Evolutionary conservation across 441 rosid genomes (phyloP), one percentile per base, ranked within the genome.

Genomic region (Codiaeum variegatum): DNA sequence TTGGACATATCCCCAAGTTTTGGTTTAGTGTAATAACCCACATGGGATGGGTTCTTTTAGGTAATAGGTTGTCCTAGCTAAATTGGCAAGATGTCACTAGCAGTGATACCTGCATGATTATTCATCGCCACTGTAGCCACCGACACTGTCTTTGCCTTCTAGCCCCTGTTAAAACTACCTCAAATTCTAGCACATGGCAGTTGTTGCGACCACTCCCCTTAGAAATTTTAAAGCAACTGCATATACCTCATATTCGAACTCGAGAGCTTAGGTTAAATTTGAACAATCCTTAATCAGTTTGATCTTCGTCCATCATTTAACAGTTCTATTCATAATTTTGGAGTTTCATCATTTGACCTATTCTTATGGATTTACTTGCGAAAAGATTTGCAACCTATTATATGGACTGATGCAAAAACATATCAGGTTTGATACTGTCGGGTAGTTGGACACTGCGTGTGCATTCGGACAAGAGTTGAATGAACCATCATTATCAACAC

Each of bases 331-430:
- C 69, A 69, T 73, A 52, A 70, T 49, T 66, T 69, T 69, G 76
- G 71, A 67, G 76, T 29, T 67, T 68, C 49, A 28, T 51, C 8
- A n/a, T 1, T 10, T 1, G 32, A 74, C 73, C 59, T 71, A 72
- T 76, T 74, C 75, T 59, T 64, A 47, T 71, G 77, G 77, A 73
- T 80, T 73, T 68, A 46, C 69, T 66, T 44, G 73, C 62, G 67
- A 54, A 34, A 56, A 62, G 69, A 73, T 58, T 38, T 75, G 67
- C 76, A 51, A 76, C 13, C 24, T 62, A n/a, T 71, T 28, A 60
- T 28, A 60, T 44, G 47, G 59, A 71, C 5, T 12, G 24, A 32
- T 51, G 34, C 66, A 70, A 29, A 29, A 42, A 40, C 18, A 31
- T 56, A 70, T 70, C n/a, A 62, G 69, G 24, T 34, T 6, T 19